A percentile compares a stretch with the other conserved stretches of the same genome.
phyloP scores from a whole-genome alignment of 495 filamentous ascomycete species.

The Xylaria longipes region DNA sequence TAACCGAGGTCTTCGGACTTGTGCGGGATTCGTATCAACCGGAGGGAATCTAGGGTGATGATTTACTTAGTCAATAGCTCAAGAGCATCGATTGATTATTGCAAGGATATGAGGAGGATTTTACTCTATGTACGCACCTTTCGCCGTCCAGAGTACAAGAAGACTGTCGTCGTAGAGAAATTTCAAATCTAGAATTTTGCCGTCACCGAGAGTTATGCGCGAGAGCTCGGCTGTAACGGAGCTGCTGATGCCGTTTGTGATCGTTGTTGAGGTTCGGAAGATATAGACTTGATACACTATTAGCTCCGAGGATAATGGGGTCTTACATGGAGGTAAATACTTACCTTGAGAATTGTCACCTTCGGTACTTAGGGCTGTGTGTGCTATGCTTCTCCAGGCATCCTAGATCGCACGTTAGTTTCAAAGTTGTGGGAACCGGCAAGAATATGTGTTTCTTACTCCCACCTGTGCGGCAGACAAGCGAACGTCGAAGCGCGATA shows the following conservation, averaged over 20 bases:
- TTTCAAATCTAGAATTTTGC: conserved; percentile 55
- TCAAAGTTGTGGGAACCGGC: neutral
- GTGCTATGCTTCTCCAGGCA: conserved; percentile 34
- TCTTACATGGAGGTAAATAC: neutral
- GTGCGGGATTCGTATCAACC: conserved; percentile 38
- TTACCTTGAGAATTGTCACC: conserved; percentile 32
- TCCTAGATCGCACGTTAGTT: conserved; percentile 41
- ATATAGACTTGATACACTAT: conserved; percentile 50
- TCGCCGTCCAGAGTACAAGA: conserved; percentile 49
- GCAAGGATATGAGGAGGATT: neutral
- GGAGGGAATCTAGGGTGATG: conserved; percentile 29
- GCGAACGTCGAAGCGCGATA: conserved; percentile 48
- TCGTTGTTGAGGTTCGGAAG: conserved; percentile 45
- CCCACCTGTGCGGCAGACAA: conserved; percentile 37
- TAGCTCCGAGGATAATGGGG: neutral
- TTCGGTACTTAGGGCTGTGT: conserved; percentile 43
- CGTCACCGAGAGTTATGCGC: conserved; percentile 47
- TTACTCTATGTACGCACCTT: conserved; percentile 37
- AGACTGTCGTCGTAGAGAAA: conserved; percentile 53
- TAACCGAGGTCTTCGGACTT: conserved; percentile 37
- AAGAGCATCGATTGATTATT: neutral
- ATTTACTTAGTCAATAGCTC: conserved; percentile 10
- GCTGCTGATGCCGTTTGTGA: conserved; percentile 53
- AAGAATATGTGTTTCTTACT: conserved; percentile 35
- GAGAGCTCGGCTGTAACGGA: conserved; percentile 38